Percentiles rank a stretch among this genome's conserved stretches.
These are phyloP conservation scores for Jatropha curcas DNA, from an alignment of 345 rosid genomes.

Conservation along the genomic window DNA sequence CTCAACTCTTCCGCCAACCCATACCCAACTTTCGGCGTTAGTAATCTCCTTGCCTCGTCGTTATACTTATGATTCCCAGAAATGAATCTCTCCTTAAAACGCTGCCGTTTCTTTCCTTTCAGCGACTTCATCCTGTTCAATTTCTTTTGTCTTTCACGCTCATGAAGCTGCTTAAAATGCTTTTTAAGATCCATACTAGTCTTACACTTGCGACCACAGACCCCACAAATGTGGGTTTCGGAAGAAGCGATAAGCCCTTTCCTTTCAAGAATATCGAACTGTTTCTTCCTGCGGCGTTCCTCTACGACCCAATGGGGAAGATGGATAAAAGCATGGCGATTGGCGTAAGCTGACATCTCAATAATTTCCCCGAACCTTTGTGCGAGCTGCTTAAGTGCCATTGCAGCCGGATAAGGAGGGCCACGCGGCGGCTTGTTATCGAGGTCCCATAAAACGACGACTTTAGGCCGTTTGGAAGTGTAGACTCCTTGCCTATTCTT, in stretches of 20 bases:
- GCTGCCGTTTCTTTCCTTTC: slow-evolving; percentile 79
- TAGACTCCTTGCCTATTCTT: slow-evolving; percentile 67
- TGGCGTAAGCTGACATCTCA: slow-evolving; percentile 88
- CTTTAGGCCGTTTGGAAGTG: slow-evolving; percentile 64
- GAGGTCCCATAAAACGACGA: slow-evolving; percentile 90
- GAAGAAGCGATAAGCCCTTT: slow-evolving; percentile 42
- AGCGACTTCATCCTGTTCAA: slow-evolving; percentile 71
- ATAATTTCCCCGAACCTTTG: slow-evolving; percentile 62
- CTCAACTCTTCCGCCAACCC: slow-evolving; percentile 73
- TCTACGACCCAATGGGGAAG: slow-evolving; percentile 72
- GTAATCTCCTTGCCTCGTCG: slow-evolving; percentile 63
- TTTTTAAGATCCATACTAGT: slow-evolving; percentile 79
- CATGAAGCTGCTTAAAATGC: slow-evolving; percentile 87
- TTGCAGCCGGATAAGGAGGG: slow-evolving; percentile 73
- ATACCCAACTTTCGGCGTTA: slow-evolving; percentile 67
- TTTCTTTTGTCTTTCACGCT: slow-evolving; percentile 86
- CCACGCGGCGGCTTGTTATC: slow-evolving; percentile 96
- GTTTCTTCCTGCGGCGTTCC: slow-evolving; percentile 61
- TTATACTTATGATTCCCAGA: slow-evolving; percentile 77
- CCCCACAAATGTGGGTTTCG: slow-evolving; percentile 62
- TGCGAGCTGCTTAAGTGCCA: slow-evolving; percentile 58
- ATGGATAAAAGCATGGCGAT: slow-evolving; percentile 85
- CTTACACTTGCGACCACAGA: slow-evolving; percentile 83
- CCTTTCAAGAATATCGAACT: slow-evolving; percentile 64
- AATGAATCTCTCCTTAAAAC: slow-evolving; percentile 63